Evolutionary conservation across 768 basidiomycete species (phyloP).

Genomic region (Termitomyces sp.): DNA sequence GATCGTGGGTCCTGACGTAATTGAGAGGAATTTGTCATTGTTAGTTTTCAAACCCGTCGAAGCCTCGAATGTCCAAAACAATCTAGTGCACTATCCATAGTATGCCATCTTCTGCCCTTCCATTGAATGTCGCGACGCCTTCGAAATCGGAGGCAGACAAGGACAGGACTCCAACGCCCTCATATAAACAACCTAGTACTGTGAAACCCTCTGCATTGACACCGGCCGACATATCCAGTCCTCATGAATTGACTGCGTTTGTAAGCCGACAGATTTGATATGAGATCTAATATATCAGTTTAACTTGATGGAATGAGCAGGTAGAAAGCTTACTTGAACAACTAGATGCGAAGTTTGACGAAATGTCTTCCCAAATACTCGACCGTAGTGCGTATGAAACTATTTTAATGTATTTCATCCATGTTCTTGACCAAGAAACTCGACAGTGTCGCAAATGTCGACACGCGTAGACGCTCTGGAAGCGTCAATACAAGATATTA

Average conservation of each 20-base stretch:
- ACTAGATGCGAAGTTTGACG: constrained; percentile 86
- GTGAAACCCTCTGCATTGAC: constrained; percentile 35
- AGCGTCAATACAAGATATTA: constrained; percentile 87
- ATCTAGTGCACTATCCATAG: not conserved
- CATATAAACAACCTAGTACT: constrained; percentile 32
- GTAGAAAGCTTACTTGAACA: constrained; percentile 86
- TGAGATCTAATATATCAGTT: not conserved
- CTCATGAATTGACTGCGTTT: constrained; percentile 92
- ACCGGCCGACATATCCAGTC: constrained; percentile 76
- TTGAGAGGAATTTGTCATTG: not conserved
- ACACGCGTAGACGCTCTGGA: constrained; percentile 86
- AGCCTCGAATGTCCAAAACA: not conserved
- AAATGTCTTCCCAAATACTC: constrained; percentile 88
- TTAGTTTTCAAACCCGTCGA: not conserved
- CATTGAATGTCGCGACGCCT: constrained; percentile 63
- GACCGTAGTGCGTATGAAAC: constrained; percentile 59
- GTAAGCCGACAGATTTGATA: constrained; percentile 40
- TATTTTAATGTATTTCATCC: constrained; percentile 6
- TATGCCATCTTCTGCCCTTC: constrained; percentile 54
- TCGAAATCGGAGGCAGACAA: constrained; percentile 41
- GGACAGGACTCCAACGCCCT: constrained; percentile 49
- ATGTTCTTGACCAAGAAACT: constrained; percentile 1
- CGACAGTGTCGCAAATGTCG: constrained; percentile 88
- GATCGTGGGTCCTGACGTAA: too few species aligned
- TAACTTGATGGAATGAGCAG: constrained; percentile 30